Evolutionary conservation across 2,329 filamentous ascomycete genomes (phyloP).

Genomic region (Claviceps humidiphila): DNA sequence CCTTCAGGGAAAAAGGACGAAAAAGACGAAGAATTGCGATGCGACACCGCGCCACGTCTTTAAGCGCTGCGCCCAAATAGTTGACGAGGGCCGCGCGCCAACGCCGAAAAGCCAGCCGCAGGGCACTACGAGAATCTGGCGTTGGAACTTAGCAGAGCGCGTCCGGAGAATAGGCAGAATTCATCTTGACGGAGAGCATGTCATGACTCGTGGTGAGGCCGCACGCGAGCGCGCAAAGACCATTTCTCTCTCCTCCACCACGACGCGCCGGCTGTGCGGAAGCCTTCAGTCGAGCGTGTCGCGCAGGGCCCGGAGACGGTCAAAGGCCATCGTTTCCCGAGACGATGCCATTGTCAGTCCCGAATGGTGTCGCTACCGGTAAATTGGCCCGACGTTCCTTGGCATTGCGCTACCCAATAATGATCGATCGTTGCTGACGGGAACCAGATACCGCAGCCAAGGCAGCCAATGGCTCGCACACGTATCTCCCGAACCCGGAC

Average conservation of each 20-base stretch:
- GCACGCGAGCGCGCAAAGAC: not conserved
- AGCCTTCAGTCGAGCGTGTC: slow-evolving; percentile 5
- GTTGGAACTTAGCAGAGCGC: not conserved
- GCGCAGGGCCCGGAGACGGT: not conserved
- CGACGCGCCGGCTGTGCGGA: slow-evolving; percentile 8
- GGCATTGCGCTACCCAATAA: not conserved
- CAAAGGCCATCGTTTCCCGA: slow-evolving; percentile 4
- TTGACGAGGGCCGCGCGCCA: not conserved
- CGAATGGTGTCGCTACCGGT: slow-evolving; percentile 7
- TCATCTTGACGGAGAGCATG: not conserved
- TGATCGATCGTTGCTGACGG: not conserved
- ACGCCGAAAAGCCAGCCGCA: not conserved
- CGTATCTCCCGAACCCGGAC: slow-evolving; percentile 45
- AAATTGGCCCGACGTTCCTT: not conserved
- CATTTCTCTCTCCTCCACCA: slow-evolving; percentile 5
- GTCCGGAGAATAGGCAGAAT: not conserved
- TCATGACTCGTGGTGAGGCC: slow-evolving; percentile 3
- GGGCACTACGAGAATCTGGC: not conserved
- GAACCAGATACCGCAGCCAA: not conserved
- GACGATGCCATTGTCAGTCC: not conserved
- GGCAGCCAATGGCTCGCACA: slow-evolving; percentile 17
- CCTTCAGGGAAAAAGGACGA: no score
- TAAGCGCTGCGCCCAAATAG: not conserved
- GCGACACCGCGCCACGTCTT: no score
- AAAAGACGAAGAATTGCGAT: no score